These are phyloP conservation scores for Diaporthe ampelina DNA, from an alignment of 2,329 filamentous ascomycete genomes.

Conservation along the genomic window DNA sequence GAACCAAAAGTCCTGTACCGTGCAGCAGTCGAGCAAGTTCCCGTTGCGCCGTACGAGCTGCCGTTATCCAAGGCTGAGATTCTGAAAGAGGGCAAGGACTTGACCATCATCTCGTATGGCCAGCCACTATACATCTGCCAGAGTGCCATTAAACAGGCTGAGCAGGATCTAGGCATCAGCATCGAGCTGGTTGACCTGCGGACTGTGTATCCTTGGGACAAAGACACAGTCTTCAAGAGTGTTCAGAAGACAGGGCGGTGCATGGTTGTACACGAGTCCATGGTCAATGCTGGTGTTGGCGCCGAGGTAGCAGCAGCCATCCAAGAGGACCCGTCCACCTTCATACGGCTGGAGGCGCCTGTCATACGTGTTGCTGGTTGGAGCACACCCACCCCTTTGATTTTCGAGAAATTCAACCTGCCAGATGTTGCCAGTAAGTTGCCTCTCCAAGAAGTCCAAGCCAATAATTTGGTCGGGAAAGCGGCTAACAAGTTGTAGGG, in stretches of 20 bases:
- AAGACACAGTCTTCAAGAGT: constrained; percentile 82
- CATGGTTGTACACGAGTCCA: constrained; percentile 91
- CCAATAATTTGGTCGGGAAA: neutral
- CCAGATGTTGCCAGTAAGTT: constrained; percentile 89
- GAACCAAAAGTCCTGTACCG: constrained; percentile 95
- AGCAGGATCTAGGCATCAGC: constrained; percentile 81
- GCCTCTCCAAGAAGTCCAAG: neutral
- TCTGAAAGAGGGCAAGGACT: constrained; percentile 81
- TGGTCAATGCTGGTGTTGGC: constrained; percentile 90
- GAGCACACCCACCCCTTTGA: constrained; percentile 85
- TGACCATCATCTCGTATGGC: constrained; percentile 91
- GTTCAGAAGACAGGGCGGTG: constrained; percentile 89
- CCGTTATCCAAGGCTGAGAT: constrained; percentile 89
- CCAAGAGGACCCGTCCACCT: constrained; percentile 82
- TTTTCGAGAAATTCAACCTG: constrained; percentile 85
- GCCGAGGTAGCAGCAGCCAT: constrained; percentile 91
- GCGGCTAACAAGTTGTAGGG: constrained; percentile 61
- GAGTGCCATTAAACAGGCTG: constrained; percentile 80
- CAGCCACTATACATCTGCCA: constrained; percentile 90
- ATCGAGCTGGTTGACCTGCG: constrained; percentile 90
- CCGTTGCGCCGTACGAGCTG: constrained; percentile 83
- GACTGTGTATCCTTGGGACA: constrained; percentile 94
- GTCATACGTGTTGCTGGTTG: constrained; percentile 90
- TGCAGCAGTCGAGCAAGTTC: constrained; percentile 92
- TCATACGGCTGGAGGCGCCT: constrained; percentile 86